Base-by-base conservation (phyloP, 192 early-diverging fungal species). In the Linnemannia elongata region DNA sequence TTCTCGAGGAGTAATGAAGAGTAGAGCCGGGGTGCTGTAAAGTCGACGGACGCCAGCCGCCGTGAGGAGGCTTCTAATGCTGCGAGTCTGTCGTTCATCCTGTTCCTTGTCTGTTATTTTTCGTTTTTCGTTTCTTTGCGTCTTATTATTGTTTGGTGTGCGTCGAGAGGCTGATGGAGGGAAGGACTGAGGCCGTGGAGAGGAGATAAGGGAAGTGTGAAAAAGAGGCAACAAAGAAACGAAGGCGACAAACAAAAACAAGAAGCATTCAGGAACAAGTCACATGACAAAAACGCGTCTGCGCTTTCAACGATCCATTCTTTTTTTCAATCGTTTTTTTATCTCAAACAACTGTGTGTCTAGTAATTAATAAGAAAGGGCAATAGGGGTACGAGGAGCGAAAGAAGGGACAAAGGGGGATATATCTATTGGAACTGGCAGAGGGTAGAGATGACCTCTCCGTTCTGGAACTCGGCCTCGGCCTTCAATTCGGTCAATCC, bases 351-450 rank as follows among this genome's bases (percentile, higher is more conserved):
- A 60, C n/a, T n/a, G n/a, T n/a, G n/a, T 27, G 27, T 66, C 60
- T 66, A 66, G 13, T 66, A 33, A 66, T 30, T 66, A 66, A 66
- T 33, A 30, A 33, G 30, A 30, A 30, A 66, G 30, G 60, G 27
- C 60, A 66, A 66, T 66, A 30, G 44, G 44, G 44, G 24, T 60
- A 60, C 57, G 57, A 27, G 7, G 27, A 66, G 10, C 1, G 27
- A 9, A 27, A 33, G 27, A 22, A 63, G 27, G 60, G 10, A 27
- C 27, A 63, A n/a, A 13, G 27, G n/a, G 60, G 60, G 49, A 52
- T 52, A 76, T 76, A 52, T n/a, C 79, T 85, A 81, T 73, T 86
- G 60, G 79, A 86, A 86, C 72, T 86, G 84, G 75, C 84, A 86
- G 9, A 86, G 70, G 36, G 84, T 86, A 3, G 84, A 86, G 35